These are phyloP conservation scores for Tritrichomonas musculus DNA, from an alignment of 208 protist species.

Conservation along the genomic window DNA sequence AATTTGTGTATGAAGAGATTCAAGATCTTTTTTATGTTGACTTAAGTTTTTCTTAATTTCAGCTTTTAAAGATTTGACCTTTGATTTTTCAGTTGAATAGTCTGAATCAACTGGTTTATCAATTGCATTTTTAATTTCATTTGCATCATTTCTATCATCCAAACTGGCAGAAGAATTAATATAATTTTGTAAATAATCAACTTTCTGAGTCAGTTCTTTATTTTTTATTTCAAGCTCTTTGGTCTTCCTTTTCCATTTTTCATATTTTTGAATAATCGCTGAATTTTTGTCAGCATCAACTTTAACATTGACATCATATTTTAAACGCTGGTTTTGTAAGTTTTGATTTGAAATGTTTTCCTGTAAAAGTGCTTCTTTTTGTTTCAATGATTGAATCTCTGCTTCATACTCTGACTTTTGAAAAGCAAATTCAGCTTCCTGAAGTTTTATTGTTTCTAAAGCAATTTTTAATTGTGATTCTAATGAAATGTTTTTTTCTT, in stretches of 20 bases:
- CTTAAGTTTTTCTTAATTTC: too few relatives aligned
- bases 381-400: neutral
- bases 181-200: too few relatives aligned
- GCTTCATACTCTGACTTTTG: neutral
- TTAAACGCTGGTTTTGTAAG: neutral
- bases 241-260: neutral
- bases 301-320: neutral
- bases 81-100: too few relatives aligned
- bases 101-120: too few relatives aligned
- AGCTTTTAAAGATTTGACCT: too few relatives aligned
- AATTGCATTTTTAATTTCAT: too few relatives aligned
- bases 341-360: neutral
- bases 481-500: neutral
- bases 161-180: too few relatives aligned
- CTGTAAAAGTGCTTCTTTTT: neutral
- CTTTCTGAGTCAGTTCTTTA: neutral
- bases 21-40: too few relatives aligned
- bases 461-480: neutral
- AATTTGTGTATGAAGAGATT: too few relatives aligned
- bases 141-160: too few relatives aligned
- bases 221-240: neutral
- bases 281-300: neutral
- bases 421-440: slow-evolving; percentile 5
- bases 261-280: neutral
- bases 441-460: neutral